Evolutionary conservation across 768 basidiomycete genomes (phyloP).

Genomic region (Coprinopsis sp.): DNA sequence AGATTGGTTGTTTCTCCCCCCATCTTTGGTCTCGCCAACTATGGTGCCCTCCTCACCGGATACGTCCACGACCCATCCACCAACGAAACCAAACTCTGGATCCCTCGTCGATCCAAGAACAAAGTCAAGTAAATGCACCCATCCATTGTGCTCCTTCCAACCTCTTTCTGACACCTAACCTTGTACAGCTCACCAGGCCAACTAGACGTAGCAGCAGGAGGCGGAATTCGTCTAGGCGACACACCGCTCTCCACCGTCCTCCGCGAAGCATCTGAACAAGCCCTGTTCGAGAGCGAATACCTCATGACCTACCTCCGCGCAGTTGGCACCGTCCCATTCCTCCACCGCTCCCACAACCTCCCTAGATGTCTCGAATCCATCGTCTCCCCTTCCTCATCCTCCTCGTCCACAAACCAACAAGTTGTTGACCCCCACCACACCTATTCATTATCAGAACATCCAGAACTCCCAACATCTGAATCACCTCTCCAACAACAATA

Average conservation of each 20-base stretch:
- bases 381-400: background rate
- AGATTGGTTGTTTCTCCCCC: no score
- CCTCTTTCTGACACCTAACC: background rate
- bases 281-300: constrained; percentile 33
- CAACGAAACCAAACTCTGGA: constrained; percentile 31
- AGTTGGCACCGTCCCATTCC: constrained; percentile 35
- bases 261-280: constrained; percentile 41
- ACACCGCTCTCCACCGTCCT: constrained; percentile 31
- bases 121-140: constrained; percentile 37
- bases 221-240: constrained; percentile 38
- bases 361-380: background rate
- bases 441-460: background rate
- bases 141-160: background rate
- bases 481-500: constrained; percentile 29
- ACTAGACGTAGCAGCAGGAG: constrained; percentile 41
- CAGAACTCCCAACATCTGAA: background rate
- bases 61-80: constrained; percentile 28
- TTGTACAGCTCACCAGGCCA: constrained; percentile 29
- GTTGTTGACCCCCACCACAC: background rate
- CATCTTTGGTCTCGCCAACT: constrained; percentile 41
- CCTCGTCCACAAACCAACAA: background rate
- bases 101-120: constrained; percentile 35
- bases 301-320: constrained; percentile 26
- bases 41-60: constrained; percentile 38
- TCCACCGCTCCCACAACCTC: constrained; percentile 29